phyloP scores from a whole-genome alignment of 164 flowering plant genomes.

The Vitis labrusca region DNA sequence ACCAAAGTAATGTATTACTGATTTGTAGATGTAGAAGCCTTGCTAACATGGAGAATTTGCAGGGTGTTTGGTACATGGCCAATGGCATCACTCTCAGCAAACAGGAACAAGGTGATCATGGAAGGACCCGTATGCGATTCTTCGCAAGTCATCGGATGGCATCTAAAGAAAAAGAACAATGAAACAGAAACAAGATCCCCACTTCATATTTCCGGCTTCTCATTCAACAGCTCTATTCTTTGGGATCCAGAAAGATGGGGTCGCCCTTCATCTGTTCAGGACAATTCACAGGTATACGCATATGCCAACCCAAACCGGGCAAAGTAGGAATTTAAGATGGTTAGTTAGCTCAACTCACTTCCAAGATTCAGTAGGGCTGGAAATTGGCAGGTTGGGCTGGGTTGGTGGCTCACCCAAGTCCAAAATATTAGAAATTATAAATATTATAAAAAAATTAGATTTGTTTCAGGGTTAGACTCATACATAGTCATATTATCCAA shows the following conservation, averaged over 20 bases:
- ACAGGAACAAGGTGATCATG: conserved; percentile 53
- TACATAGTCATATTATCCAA: too few species aligned
- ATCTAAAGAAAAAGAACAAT: conserved; percentile 42
- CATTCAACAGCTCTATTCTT: conserved; percentile 86
- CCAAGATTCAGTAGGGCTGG: too few species aligned
- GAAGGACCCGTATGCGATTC: conserved; percentile 91
- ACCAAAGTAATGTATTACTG: too few species aligned
- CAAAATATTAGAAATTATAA: too few species aligned
- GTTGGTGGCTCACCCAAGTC: too few species aligned
- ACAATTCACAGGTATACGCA: conserved; percentile 57
- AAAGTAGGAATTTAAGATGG: too few species aligned
- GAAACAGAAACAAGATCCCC: conserved; percentile 28
- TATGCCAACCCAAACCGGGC: too few species aligned
- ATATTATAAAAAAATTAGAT: too few species aligned
- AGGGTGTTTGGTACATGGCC: conserved; percentile 94
- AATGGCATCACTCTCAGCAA: conserved; percentile 59
- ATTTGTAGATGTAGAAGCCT: too few species aligned
- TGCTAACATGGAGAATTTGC: background rate
- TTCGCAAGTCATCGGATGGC: conserved; percentile 86
- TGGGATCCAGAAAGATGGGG: conserved; percentile 99
- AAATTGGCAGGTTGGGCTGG: too few species aligned
- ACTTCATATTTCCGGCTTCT: conserved; percentile 67
- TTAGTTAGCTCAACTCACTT: too few species aligned
- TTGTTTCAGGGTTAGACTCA: too few species aligned
- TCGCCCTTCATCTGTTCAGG: conserved; percentile 63